Evolutionary conservation across 1,139 yeast genomes (phyloP).

Genomic region (Yamadazyma taylorii): DNA sequence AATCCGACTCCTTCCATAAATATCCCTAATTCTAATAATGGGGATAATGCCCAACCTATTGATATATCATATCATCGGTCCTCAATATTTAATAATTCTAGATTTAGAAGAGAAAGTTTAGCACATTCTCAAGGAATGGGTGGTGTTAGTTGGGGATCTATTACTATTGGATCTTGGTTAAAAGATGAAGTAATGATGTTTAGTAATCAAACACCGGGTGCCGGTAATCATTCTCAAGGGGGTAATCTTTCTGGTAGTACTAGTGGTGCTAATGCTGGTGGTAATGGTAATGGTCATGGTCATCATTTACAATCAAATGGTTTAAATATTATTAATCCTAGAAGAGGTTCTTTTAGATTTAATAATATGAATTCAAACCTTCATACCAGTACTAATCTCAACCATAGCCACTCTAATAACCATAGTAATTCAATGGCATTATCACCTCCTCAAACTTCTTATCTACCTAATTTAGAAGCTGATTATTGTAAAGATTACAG

Average conservation of each 20-base stretch:
- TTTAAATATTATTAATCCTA: constrained; percentile 40
- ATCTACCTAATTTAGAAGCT: constrained; percentile 89
- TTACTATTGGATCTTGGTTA: constrained; percentile 93
- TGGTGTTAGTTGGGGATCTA: constrained; percentile 97
- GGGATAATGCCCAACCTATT: constrained; percentile 42
- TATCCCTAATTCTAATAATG: constrained; percentile 12
- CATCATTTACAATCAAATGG: constrained; percentile 15
- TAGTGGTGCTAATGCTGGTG: constrained; percentile 11
- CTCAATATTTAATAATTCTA: constrained; percentile 37
- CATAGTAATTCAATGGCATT: constrained; percentile 32
- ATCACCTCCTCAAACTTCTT: constrained; percentile 76
- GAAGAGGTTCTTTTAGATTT: constrained; percentile 44
- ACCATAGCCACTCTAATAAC: constrained; percentile 15
- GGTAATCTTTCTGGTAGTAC: no score
- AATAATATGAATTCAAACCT: constrained; percentile 4
- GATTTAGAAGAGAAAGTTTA: constrained; percentile 77
- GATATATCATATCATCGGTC: constrained; percentile 48
- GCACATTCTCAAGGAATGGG: constrained; percentile 98
- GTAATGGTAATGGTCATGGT: constrained; percentile 16
- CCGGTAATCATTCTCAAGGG: constrained; percentile 17
- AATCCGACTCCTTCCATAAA: constrained; percentile 17
- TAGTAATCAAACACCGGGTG: constrained; percentile 18
- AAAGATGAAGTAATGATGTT: constrained; percentile 83
- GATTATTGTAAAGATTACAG: constrained; percentile 95
- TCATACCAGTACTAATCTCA: constrained; percentile 11